Conservation (phyloP, 2,329 filamentous ascomycete genomes). For the Pyrenochaeta sp. region DNA sequence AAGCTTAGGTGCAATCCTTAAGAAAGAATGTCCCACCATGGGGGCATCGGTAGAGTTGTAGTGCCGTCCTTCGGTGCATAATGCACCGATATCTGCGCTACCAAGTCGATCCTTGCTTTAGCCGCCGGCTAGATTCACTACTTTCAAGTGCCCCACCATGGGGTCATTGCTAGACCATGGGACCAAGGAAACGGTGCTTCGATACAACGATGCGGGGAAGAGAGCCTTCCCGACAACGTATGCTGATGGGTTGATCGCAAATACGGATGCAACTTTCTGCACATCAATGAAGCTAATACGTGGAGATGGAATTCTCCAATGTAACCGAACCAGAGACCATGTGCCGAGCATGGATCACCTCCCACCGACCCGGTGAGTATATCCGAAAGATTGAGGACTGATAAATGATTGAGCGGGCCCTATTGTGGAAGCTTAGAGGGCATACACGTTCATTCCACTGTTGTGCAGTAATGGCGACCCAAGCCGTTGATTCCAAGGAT, state of each 20-base stretch:
- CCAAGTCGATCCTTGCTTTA: constrained; percentile 14
- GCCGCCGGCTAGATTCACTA: constrained; percentile 3
- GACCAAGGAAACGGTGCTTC: constrained; percentile 1
- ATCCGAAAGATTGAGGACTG: background rate
- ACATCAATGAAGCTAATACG: constrained; percentile 10
- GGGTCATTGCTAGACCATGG: too few relatives aligned
- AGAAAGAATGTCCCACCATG: constrained; percentile 6
- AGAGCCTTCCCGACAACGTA: constrained; percentile 2
- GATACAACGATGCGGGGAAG: constrained; percentile 14
- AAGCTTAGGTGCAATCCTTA: constrained; percentile 8
- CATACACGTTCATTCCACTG: background rate
- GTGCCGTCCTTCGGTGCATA: constrained; percentile 16
- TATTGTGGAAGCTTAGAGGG: background rate
- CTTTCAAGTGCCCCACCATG: constrained; percentile 10
- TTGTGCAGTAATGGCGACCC: constrained; percentile 10
- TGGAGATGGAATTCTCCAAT: constrained; percentile 9
- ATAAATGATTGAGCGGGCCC: constrained; percentile 9
- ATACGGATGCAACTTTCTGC: too few relatives aligned
- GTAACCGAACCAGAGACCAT: background rate
- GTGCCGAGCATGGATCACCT: background rate
- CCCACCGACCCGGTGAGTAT: constrained; percentile 6
- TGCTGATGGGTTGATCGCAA: constrained; percentile 1
- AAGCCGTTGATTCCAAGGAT: constrained; percentile 18
- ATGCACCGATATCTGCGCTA: constrained; percentile 11
- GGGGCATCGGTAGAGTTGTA: constrained; percentile 13